Conservation (phyloP, 2,329 filamentous ascomycete genomes). For the Myriosclerotinia curreyana region DNA sequence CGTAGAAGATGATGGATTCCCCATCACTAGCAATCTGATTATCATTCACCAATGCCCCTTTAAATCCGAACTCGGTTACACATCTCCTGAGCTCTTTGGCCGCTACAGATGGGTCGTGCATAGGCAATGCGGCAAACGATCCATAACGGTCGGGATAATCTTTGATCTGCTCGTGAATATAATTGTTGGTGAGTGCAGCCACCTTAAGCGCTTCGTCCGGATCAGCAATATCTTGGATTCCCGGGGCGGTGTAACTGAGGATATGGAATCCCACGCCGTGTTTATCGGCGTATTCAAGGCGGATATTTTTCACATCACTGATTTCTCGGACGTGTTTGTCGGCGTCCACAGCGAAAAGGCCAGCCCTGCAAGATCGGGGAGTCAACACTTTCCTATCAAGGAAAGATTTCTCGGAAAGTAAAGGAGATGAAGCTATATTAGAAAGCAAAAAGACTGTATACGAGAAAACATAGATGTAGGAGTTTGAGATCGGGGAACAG, state of each 20-base stretch:
- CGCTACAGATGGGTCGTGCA: slow-evolving; percentile 53
- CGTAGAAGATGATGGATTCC: slow-evolving; percentile 63
- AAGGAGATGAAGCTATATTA: too few relatives aligned
- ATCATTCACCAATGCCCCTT: slow-evolving; percentile 60
- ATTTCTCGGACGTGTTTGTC: slow-evolving; percentile 58
- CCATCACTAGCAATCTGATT: slow-evolving; percentile 59
- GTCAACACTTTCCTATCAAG: too few relatives aligned
- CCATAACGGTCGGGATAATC: slow-evolving; percentile 43
- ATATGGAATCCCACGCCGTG: slow-evolving; percentile 50
- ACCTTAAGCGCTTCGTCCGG: slow-evolving; percentile 43
- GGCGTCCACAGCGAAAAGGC: slow-evolving; percentile 56
- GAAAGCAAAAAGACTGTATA: too few relatives aligned
- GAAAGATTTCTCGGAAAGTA: too few relatives aligned
- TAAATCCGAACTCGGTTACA: slow-evolving; percentile 57
- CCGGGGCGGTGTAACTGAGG: slow-evolving; percentile 49
- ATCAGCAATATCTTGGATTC: slow-evolving; percentile 48
- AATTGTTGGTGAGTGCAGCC: slow-evolving; percentile 42
- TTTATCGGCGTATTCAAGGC: slow-evolving; percentile 46
- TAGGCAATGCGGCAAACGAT: slow-evolving; percentile 50
- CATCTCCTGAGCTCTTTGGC: slow-evolving; percentile 51
- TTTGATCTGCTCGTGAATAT: slow-evolving; percentile 31
- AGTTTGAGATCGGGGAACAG: too few relatives aligned
- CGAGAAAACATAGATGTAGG: too few relatives aligned
- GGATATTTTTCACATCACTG: slow-evolving; percentile 45
- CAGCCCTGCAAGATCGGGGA: slow-evolving; percentile 41